phyloP scores from a whole-genome alignment of 2,329 filamentous ascomycete species.

The Periconia sp. region DNA sequence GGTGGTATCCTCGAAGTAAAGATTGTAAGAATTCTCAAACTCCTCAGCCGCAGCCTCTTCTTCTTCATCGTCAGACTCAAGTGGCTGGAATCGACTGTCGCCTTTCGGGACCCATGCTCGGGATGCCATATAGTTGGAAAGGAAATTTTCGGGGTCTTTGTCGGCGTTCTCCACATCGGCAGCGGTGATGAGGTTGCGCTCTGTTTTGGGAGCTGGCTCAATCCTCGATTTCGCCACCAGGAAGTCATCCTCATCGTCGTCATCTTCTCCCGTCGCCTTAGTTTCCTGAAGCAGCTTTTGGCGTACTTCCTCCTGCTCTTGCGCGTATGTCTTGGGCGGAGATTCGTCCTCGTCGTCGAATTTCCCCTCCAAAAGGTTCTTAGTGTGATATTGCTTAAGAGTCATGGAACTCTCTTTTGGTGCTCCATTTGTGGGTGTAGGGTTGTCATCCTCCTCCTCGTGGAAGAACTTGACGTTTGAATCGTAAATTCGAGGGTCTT shows the following conservation, averaged over 20 bases:
- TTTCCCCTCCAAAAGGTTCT: slow-evolving; percentile 78
- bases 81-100: slow-evolving; percentile 70
- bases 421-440: slow-evolving; percentile 34
- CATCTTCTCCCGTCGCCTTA: slow-evolving; percentile 61
- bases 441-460: slow-evolving; percentile 58
- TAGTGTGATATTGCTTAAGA: slow-evolving; percentile 86
- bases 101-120: slow-evolving; percentile 82
- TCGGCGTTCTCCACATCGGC: slow-evolving; percentile 71
- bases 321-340: slow-evolving; percentile 71
- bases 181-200: slow-evolving; percentile 47
- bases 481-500: slow-evolving; percentile 91
- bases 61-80: slow-evolving; percentile 89
- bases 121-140: slow-evolving; percentile 94
- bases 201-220: slow-evolving; percentile 40
- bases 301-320: slow-evolving; percentile 86
- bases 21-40: slow-evolving; percentile 91
- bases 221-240: slow-evolving; percentile 66
- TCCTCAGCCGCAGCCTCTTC: slow-evolving; percentile 75
- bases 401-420: slow-evolving; percentile 83
- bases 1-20: slow-evolving; percentile 90
- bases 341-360: slow-evolving; percentile 59
- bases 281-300: slow-evolving; percentile 77
- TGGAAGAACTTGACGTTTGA: slow-evolving; percentile 76
- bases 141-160: slow-evolving; percentile 84
- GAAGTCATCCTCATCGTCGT: slow-evolving; percentile 71